Base-by-base conservation (phyloP, 345 rosid genomes). In the Xanthoceras sorbifolium region DNA sequence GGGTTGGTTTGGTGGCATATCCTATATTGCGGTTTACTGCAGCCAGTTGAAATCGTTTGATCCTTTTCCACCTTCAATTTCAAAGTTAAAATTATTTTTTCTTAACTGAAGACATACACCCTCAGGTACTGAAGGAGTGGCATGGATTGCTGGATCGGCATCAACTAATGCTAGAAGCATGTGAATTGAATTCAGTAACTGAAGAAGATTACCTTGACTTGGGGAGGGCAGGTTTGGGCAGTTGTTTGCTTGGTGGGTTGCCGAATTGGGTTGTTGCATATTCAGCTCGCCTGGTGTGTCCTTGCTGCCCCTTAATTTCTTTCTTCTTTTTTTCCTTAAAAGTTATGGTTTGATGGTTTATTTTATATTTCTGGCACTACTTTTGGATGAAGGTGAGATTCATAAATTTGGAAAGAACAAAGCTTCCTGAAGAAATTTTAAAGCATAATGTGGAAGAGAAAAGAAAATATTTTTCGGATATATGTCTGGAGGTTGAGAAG, bases 131-230 rank as follows among this genome's bases (percentile, higher is more conserved):
- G 79, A 84, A 88, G 87, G 95, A 94, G 78, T 90, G 89, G 90
- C 99, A 97, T 89, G 98, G 97, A 74, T 77, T 92, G 73, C 83
- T 97, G 77, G 90, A 97, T 72, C 91, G 99, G 52, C 92, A 94
- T 79, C 88, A 81, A 67, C 85, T 97, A 82, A 91, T 97, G 97
- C 84, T 97, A 42, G 94, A 91, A 88, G 95, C 99, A 42, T 97
- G 99, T 84, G 89, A 85, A 67, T 76, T 87, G 55, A 91, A 88
- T 87, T 86, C 86, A 52, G 99, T 94, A 65, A 86, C 97, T 54
- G 98, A 94, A 82, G 99, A 94, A 71, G 99, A 97, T 87, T 94
- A 92, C 87, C 91, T 94, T 38, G 99, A 97, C 76, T 84, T 97
- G 86, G 95, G 93, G 73, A 91, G 98, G 87, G 99, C 99, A 52